Evolutionary conservation across 768 basidiomycete species (phyloP).

Genomic region (Sarcomyxa edulis): DNA sequence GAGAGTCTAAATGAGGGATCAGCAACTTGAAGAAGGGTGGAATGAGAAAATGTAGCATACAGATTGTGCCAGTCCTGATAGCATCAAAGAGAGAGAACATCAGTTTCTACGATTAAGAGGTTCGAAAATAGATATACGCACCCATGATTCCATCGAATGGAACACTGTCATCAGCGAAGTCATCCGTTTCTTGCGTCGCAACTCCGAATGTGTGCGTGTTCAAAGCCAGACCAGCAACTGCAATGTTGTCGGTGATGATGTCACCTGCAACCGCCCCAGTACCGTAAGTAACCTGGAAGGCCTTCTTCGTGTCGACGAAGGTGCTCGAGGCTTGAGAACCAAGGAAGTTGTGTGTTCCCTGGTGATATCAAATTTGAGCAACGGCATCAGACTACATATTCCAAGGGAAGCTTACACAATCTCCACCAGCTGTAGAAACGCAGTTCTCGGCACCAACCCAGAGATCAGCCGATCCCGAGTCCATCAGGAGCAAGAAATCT

Average conservation of each 20-base stretch:
- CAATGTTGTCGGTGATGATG: constrained; percentile 58
- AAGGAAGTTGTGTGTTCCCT: constrained; percentile 45
- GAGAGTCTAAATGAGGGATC: constrained; percentile 32
- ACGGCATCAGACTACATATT: background rate
- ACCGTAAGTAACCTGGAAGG: constrained; percentile 64
- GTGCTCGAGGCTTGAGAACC: constrained; percentile 56
- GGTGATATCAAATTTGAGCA: background rate
- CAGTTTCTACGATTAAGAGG: too few relatives aligned
- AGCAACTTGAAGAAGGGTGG: background rate
- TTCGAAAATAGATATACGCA: too few relatives aligned
- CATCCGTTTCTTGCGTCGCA: constrained; percentile 48
- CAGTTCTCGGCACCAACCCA: constrained; percentile 61
- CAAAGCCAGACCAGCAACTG: constrained; percentile 57
- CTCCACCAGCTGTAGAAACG: constrained; percentile 33
- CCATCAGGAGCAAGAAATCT: constrained; percentile 57
- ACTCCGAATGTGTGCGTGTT: constrained; percentile 64
- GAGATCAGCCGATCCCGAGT: constrained; percentile 65
- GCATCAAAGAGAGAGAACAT: too few relatives aligned
- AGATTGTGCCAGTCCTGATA: constrained; percentile 69
- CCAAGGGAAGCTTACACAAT: constrained; percentile 18
- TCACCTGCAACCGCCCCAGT: constrained; percentile 63
- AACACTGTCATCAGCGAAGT: constrained; percentile 47
- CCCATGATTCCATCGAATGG: constrained; percentile 78
- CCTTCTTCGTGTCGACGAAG: constrained; percentile 46
- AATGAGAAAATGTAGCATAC: constrained; percentile 23